Conservation (phyloP, 116 monocot species). For the Trichopus zeylanicus region DNA sequence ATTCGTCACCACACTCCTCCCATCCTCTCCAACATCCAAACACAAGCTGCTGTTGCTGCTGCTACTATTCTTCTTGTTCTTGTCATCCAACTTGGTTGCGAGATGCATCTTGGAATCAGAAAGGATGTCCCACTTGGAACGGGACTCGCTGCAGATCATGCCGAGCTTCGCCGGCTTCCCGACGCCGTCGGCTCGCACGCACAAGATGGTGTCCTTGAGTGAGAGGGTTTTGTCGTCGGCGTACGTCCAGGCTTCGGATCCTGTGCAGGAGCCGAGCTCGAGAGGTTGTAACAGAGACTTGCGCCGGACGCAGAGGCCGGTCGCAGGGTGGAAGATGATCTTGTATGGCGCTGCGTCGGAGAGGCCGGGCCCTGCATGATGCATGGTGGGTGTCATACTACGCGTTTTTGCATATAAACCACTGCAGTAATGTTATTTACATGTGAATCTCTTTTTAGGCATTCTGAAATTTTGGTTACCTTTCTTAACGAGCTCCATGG, state of each 20-base stretch:
- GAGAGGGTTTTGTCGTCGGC: constrained; percentile 15
- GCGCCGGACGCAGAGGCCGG: constrained; percentile 39
- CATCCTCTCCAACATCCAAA: constrained; percentile 37
- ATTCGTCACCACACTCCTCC: constrained; percentile 40
- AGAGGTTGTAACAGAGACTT: constrained; percentile 9
- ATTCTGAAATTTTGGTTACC: no score
- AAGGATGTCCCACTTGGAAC: constrained; percentile 36
- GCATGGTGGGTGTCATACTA: no score
- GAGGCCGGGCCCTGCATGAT: constrained; percentile 45
- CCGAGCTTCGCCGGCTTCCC: constrained; percentile 29
- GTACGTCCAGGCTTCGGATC: constrained; percentile 58
- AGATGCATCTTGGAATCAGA: constrained; percentile 69
- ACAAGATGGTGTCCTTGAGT: constrained; percentile 20
- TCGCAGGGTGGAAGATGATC: constrained; percentile 62
- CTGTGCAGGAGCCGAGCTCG: constrained; percentile 33
- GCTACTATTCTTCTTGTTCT: no score
- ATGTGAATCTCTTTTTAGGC: no score
- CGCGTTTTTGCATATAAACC: no score
- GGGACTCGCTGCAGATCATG: constrained; percentile 15
- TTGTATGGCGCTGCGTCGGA: constrained; percentile 20
- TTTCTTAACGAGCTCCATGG: no score
- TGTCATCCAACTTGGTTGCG: constrained; percentile 17
- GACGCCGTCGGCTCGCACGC: constrained; percentile 32
- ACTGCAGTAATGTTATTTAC: no score
- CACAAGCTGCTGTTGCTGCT: constrained; percentile 22